These are phyloP conservation scores for Candida silvicultrix DNA, from an alignment of 805 yeast species.

Conservation along the genomic window DNA sequence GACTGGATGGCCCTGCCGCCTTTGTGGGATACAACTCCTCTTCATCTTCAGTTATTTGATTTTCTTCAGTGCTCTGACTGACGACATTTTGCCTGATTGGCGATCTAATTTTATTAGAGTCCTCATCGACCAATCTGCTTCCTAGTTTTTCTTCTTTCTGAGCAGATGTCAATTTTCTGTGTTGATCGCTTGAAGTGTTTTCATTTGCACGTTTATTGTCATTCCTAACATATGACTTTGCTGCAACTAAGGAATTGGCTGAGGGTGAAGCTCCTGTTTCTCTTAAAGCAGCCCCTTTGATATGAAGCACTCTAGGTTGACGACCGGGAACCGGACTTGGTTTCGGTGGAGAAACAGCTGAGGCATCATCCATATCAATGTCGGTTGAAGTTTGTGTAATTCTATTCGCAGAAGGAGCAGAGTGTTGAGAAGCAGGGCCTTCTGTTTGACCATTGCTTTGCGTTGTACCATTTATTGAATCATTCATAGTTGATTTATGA, in stretches of 20 bases:
- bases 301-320: not conserved
- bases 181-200: not conserved
- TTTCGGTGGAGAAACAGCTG: too few relatives aligned
- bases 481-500: not conserved
- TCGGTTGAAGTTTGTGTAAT: too few relatives aligned
- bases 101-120: too few relatives aligned
- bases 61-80: too few relatives aligned
- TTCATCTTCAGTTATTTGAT: not conserved
- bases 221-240: not conserved
- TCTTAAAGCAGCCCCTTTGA: not conserved
- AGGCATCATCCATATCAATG: too few relatives aligned
- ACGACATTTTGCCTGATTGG: too few relatives aligned
- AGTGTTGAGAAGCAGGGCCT: not conserved
- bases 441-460: too few relatives aligned
- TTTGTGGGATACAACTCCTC: not conserved
- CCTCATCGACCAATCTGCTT: too few relatives aligned
- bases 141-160: not conserved
- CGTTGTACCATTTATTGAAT: too few relatives aligned
- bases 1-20: not conserved
- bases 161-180: not conserved
- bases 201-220: not conserved
- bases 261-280: too few relatives aligned
- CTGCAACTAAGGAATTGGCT: too few relatives aligned
- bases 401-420: not conserved
- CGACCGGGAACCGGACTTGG: too few relatives aligned